These are phyloP conservation scores for Puccinia hordei DNA, from an alignment of 1,284 basidiomycete genomes.

Conservation along the genomic window DNA sequence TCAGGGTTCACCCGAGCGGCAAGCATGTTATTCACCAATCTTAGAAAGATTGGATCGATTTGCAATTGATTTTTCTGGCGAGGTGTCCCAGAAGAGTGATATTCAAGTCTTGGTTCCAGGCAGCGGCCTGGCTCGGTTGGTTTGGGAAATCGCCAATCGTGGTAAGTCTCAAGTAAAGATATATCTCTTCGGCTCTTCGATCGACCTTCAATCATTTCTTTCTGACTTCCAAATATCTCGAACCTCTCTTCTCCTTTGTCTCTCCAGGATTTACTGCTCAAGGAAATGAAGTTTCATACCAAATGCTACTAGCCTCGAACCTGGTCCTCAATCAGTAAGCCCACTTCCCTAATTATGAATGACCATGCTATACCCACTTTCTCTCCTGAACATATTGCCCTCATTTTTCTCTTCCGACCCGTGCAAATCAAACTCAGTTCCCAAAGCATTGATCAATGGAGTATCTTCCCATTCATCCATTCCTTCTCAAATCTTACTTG, in stretches of 20 bases:
- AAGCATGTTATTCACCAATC: conserved; percentile 76
- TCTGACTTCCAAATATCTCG: not conserved
- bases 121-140: conserved; percentile 78
- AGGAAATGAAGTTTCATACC: conserved; percentile 68
- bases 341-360: not conserved
- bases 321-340: conserved; percentile 75
- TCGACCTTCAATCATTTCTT: conserved; percentile 11
- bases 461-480: conserved; percentile 83
- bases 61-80: conserved; percentile 65
- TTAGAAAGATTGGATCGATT: conserved; percentile 71
- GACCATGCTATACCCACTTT: conserved; percentile 51
- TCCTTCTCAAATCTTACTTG: conserved; percentile 77
- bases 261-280: conserved; percentile 4
- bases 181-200: conserved; percentile 47
- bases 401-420: not conserved
- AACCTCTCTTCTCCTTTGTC: not conserved
- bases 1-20: conserved; percentile 74
- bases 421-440: conserved; percentile 65
- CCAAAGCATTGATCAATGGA: conserved; percentile 68
- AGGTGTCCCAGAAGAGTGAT: conserved; percentile 64
- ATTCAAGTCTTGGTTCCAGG: conserved; percentile 82
- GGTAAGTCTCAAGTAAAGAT: conserved; percentile 63
- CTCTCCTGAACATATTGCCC: conserved; percentile 30
- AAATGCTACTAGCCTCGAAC: conserved; percentile 82
- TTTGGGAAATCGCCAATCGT: conserved; percentile 78